Base-by-base conservation (phyloP, 495 filamentous ascomycete genomes). In the Pyrenopolyporus hunteri region DNA sequence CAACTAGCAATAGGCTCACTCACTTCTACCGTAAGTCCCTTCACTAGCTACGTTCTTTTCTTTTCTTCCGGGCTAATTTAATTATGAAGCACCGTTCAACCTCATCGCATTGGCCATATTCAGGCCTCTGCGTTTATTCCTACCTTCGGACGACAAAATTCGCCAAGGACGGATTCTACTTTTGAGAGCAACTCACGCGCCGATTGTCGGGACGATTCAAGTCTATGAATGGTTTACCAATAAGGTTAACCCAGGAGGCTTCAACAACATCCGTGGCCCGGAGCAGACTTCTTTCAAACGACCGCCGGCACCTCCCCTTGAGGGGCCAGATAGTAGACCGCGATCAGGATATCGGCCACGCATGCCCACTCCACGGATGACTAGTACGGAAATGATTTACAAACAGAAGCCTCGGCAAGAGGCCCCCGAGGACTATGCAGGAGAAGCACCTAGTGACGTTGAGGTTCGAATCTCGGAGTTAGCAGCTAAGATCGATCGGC, bases 21-120 rank as follows among this genome's bases (percentile, higher is more conserved):
- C 89, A 91, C 66, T 94, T 92, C 72, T 89, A 92, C 80, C 90
- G 69, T 71, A 54, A 19, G 69, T 65, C 6, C n/a, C 17, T 46
- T 77, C 79, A 16, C 26, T 16, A 10, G 9, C 10, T 3, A 19
- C 13, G 33, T 54, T 19, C 23, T 57, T 40, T 55, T 44, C 36
- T 37, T 58, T 19, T n/a, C n/a, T 47, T 73, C 42, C 25, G 31
- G 39, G 36, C 49, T 70, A 59, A 71, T 70, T 61, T 55, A 6
- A 20, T 2, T 35, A 14, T 17, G 1, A 51, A 71, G 69, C 71
- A 33, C 78, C 76, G 37, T 73, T 82, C 87, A 97, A 97, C 73
- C 80, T 98, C 13, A 82, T 97, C 35, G 88, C 93, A 0, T 82
- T 96, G 40, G 76, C 90, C 36, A 82, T 92, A 58, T 87, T 97